Evolutionary conservation across 345 rosid genomes (phyloP).

Genomic region (Melastoma malabathricum): DNA sequence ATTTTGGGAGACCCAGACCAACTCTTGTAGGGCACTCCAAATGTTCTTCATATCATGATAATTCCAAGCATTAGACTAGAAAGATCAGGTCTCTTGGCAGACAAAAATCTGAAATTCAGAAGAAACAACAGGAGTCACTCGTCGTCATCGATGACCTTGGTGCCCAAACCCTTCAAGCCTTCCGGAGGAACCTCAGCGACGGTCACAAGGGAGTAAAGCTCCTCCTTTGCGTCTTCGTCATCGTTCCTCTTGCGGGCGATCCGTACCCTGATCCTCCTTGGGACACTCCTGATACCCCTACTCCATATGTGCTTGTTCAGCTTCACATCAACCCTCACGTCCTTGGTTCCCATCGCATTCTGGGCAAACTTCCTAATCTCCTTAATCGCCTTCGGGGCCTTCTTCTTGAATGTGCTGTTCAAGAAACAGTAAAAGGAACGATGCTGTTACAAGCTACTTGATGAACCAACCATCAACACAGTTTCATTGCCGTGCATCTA

Average conservation of each 20-base stretch:
- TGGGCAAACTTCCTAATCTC: conserved; percentile 21
- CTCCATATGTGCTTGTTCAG: conserved; percentile 23
- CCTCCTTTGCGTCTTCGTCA: conserved; percentile 20
- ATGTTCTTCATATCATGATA: too few species aligned
- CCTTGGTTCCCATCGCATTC: conserved; percentile 17
- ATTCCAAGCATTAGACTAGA: too few species aligned
- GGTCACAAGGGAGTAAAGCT: conserved; percentile 13
- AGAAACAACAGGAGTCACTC: conserved; percentile 1
- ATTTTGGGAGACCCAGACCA: too few species aligned
- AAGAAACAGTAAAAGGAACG: neutral
- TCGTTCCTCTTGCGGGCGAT: conserved; percentile 17
- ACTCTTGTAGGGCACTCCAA: too few species aligned
- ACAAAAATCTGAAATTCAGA: neutral
- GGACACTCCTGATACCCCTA: conserved; percentile 18
- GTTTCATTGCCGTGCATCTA: too few species aligned
- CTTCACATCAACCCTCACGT: conserved; percentile 18
- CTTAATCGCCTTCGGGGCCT: conserved; percentile 20
- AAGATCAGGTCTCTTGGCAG: too few species aligned
- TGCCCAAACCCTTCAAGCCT: conserved; percentile 14
- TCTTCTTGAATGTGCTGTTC: conserved; percentile 21
- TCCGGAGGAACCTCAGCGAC: conserved; percentile 10
- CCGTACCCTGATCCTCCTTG: conserved; percentile 20
- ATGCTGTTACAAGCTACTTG: neutral
- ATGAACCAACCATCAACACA: too few species aligned
- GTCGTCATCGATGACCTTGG: conserved; percentile 16